Conservation (phyloP, 441 rosid species). For the Capsella rubella region DNA sequence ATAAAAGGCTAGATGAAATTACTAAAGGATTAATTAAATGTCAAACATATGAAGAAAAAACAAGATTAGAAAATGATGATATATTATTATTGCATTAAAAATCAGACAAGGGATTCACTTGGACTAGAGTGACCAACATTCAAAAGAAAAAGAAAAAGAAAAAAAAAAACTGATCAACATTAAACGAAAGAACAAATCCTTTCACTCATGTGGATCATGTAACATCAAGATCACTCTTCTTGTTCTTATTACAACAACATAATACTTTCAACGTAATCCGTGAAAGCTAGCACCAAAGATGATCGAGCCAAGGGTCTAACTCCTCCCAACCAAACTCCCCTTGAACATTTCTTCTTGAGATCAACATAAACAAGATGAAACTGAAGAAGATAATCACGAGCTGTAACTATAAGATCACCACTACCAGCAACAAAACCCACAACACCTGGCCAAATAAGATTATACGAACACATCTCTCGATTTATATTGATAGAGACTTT, state of each 20-base stretch:
- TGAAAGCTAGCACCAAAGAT: background rate
- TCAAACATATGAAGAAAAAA: background rate
- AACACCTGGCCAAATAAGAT: background rate
- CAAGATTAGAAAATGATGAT: background rate
- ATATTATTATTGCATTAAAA: background rate
- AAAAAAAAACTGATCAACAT: background rate
- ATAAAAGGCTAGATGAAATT: too few species aligned
- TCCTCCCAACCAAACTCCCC: background rate
- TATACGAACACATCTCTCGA: background rate
- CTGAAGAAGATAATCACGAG: background rate
- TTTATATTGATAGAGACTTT: background rate
- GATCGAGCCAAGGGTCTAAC: background rate
- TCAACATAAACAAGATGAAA: background rate
- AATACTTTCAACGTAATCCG: slow-evolving; percentile 3
- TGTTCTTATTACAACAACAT: background rate
- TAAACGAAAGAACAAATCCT: background rate
- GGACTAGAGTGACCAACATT: background rate
- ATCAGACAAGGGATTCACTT: background rate
- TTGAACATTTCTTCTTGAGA: background rate
- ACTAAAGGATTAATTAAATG: too few species aligned
- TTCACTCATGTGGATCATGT: background rate
- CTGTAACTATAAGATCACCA: background rate
- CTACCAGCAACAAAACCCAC: slow-evolving; percentile 6
- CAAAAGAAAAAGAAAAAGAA: too few species aligned
- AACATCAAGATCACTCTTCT: slow-evolving; percentile 6